Evolutionary conservation across 2,329 filamentous ascomycete species (phyloP).

Genomic region (Verticillium klebahnii): DNA sequence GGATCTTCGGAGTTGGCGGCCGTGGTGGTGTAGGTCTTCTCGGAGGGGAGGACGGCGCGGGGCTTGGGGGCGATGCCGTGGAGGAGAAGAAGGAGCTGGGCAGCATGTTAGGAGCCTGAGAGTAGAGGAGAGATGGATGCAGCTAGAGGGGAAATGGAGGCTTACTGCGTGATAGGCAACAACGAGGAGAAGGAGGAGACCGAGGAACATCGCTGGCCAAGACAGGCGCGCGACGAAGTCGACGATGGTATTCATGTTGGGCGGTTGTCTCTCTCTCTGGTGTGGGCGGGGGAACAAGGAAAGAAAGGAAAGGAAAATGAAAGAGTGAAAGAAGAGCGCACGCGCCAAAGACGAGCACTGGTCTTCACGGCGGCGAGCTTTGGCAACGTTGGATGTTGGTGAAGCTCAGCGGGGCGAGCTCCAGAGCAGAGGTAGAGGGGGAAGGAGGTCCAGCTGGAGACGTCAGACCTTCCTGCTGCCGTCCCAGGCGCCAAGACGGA

Average conservation of each 20-base stretch:
- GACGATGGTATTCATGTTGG: not conserved
- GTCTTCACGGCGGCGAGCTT: not conserved
- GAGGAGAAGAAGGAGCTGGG: slow-evolving; percentile 58
- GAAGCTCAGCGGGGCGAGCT: not conserved
- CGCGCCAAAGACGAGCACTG: not conserved
- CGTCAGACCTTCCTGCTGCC: not conserved
- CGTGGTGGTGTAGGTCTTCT: slow-evolving; percentile 82
- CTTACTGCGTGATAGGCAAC: not conserved
- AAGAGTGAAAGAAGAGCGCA: too few relatives aligned
- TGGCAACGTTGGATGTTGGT: not conserved
- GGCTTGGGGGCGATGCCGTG: slow-evolving; percentile 77
- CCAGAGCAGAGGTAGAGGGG: not conserved
- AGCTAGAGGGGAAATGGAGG: not conserved
- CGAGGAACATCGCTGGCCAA: not conserved
- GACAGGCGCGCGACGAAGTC: not conserved
- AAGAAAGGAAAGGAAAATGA: not conserved
- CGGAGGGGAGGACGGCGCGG: slow-evolving; percentile 66
- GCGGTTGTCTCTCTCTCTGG: not conserved
- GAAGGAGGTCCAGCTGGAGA: not conserved
- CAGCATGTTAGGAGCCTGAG: not conserved
- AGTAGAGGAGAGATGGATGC: not conserved
- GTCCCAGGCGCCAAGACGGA: not conserved
- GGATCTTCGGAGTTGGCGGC: slow-evolving; percentile 52
- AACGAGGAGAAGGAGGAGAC: not conserved
- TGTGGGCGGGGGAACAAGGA: not conserved